A percentile compares a stretch with the other conserved stretches of the same genome.
phyloP scores from a whole-genome alignment of 768 basidiomycete genomes.

The Lactarius sanguifluus region DNA sequence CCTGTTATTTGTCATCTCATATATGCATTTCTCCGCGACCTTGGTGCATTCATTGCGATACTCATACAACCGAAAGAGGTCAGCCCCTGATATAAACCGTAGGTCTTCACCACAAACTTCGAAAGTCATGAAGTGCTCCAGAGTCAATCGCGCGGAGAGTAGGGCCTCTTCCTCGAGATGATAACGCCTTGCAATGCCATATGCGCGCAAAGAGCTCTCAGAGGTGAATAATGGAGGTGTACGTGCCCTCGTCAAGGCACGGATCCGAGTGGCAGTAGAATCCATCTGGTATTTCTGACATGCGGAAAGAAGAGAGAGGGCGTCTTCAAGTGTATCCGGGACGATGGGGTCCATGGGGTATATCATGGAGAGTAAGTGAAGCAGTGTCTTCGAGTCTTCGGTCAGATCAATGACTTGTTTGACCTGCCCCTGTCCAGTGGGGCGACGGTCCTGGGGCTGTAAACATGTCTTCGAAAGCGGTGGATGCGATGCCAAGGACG shows the following conservation, averaged over 20 bases:
- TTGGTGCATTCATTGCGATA: slow-evolving; percentile 8
- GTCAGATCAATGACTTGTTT: neutral
- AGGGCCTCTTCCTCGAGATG: slow-evolving; percentile 11
- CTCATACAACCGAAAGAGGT: neutral
- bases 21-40: neutral
- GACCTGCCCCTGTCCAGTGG: neutral
- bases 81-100: slow-evolving; percentile 13
- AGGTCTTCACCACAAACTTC: slow-evolving; percentile 13
- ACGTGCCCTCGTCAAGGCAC: neutral
- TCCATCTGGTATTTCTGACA: slow-evolving; percentile 25
- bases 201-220: slow-evolving; percentile 6
- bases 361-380: slow-evolving; percentile 5
- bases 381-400: slow-evolving; percentile 17
- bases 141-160: slow-evolving; percentile 8
- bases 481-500: slow-evolving; percentile 55
- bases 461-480: slow-evolving; percentile 58
- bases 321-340: slow-evolving; percentile 10
- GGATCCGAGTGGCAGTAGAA: neutral
- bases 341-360: slow-evolving; percentile 1
- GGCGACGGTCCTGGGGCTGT: slow-evolving; percentile 27
- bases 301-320: slow-evolving; percentile 9
- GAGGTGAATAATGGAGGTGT: neutral
- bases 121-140: slow-evolving; percentile 8
- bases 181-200: slow-evolving; percentile 17
- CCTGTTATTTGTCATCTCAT: neutral